Conservation (phyloP, 1,284 basidiomycete genomes). For the Ustilago loliicola region DNA sequence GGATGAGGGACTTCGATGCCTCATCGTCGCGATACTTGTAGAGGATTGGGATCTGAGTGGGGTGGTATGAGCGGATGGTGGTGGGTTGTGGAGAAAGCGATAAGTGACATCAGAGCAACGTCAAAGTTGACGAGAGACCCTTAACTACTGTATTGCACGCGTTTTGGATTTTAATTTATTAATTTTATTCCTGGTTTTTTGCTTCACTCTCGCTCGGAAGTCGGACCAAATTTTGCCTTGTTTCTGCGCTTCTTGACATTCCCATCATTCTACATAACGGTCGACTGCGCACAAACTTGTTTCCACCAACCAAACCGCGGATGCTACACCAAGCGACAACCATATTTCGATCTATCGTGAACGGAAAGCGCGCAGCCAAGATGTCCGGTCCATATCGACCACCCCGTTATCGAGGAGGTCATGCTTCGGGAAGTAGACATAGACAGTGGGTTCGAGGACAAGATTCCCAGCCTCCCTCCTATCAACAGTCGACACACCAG, state of each 20-base stretch:
- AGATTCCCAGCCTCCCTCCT: neutral
- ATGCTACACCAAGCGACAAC: no score
- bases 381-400: constrained; percentile 23
- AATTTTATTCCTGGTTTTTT: neutral
- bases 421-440: constrained; percentile 5
- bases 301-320: no score
- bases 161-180: neutral
- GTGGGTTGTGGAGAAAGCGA: neutral
- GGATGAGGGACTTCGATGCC: constrained; percentile 3
- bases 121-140: neutral
- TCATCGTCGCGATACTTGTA: constrained; percentile 5
- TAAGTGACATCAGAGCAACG: neutral
- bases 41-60: neutral
- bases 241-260: neutral
- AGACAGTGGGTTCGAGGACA: constrained; percentile 10
- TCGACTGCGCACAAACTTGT: no score
- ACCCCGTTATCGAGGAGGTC: constrained; percentile 12
- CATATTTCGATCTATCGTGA: neutral
- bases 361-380: neutral
- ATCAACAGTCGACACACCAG: neutral
- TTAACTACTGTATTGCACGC: no score
- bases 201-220: neutral
- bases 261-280: no score
- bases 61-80: neutral
- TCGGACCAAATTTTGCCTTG: neutral